Conservation (phyloP, 257 asterid species). For the Salvia splendens region DNA sequence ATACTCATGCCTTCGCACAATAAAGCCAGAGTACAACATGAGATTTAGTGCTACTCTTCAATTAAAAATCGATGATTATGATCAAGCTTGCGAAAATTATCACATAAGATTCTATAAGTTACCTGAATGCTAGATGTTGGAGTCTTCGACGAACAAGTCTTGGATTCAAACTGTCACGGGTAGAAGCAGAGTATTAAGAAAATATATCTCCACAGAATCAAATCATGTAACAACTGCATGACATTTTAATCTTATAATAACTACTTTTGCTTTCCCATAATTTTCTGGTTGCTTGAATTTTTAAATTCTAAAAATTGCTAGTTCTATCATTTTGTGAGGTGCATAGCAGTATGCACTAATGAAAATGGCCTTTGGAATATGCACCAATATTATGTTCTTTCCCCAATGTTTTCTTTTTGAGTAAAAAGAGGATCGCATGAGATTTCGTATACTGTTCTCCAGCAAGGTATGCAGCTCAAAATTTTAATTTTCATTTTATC, state of each 20-base stretch:
- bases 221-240: slow-evolving; percentile 11
- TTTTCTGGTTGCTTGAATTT: neutral
- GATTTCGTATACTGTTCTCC: neutral
- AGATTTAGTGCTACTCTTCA: neutral
- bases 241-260: neutral
- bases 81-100: neutral
- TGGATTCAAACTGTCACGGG: slow-evolving; percentile 68
- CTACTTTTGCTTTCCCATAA: neutral
- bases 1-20: slow-evolving; percentile 10
- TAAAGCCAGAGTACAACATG: slow-evolving; percentile 2
- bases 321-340: neutral
- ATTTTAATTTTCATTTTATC: neutral
- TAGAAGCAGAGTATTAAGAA: slow-evolving; percentile 16
- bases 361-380: neutral
- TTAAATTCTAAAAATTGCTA: neutral
- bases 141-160: slow-evolving; percentile 88
- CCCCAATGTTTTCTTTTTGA: too few species aligned
- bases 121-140: slow-evolving; percentile 89
- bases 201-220: slow-evolving; percentile 12
- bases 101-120: slow-evolving; percentile 25
- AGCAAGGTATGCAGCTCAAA: neutral
- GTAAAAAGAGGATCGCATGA: neutral
- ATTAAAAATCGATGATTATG: neutral
- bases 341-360: neutral
- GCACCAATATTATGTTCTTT: neutral